These are phyloP conservation scores for Yamadazyma aaseri DNA, from an alignment of 1,139 yeast genomes.

Conservation along the genomic window DNA sequence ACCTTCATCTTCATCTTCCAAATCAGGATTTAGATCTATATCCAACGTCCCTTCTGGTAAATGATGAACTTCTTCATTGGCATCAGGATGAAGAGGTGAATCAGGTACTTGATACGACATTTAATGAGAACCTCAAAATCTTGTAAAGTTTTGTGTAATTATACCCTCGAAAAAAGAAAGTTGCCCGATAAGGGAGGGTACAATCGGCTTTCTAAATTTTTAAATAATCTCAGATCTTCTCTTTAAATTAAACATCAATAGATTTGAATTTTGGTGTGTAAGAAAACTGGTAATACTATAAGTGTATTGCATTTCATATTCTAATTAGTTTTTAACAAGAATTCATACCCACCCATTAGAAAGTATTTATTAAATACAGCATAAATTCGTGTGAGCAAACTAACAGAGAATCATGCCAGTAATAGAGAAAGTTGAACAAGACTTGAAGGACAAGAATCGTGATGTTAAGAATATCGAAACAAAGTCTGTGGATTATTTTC, in stretches of 20 bases:
- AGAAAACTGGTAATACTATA: too few species aligned
- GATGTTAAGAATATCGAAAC: neutral
- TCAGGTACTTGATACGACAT: conserved; percentile 26
- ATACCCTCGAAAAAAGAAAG: conserved; percentile 1
- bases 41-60: conserved; percentile 32
- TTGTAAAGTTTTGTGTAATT: too few species aligned
- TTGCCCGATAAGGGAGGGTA: conserved; percentile 1
- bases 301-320: too few species aligned
- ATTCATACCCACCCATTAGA: too few species aligned
- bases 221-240: too few species aligned
- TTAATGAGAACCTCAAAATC: too few species aligned
- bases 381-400: too few species aligned
- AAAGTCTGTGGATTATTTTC: conserved; percentile 1
- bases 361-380: too few species aligned
- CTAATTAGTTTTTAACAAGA: too few species aligned
- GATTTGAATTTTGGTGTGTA: too few species aligned
- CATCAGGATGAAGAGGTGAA: conserved; percentile 50
- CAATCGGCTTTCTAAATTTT: conserved; percentile 1
- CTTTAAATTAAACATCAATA: too few species aligned
- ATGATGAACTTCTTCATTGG: conserved; percentile 40
- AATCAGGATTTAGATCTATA: conserved; percentile 42
- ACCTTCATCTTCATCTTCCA: conserved; percentile 29
- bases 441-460: conserved; percentile 4
- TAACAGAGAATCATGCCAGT: conserved; percentile 9
- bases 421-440: conserved; percentile 8